Percentiles rank a stretch among this genome's conserved stretches.
Conservation (phyloP, 345 rosid genomes). For the Carallia brachiata region DNA sequence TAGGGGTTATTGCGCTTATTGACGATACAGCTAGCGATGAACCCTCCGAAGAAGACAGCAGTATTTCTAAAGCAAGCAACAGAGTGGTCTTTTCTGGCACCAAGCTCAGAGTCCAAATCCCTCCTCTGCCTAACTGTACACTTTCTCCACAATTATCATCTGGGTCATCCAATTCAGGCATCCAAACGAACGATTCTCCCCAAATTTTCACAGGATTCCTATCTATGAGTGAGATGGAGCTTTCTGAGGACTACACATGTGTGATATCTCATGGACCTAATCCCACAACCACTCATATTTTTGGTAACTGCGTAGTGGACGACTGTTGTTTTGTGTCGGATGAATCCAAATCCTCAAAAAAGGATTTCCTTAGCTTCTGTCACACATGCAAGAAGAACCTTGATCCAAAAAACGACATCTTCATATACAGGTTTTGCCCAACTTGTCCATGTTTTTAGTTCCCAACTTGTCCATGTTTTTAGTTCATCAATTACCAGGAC, state of each 20-base stretch:
- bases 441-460: neutral
- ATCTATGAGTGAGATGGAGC: constrained; percentile 59
- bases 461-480: neutral
- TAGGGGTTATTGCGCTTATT: constrained; percentile 54
- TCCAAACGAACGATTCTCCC: constrained; percentile 35
- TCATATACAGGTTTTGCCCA: constrained; percentile 65
- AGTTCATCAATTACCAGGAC: neutral
- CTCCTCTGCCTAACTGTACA: constrained; percentile 19
- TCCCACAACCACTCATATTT: constrained; percentile 77
- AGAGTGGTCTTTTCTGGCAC: constrained; percentile 55
- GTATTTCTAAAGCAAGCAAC: constrained; percentile 29
- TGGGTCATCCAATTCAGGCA: constrained; percentile 25
- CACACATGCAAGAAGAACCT: constrained; percentile 78
- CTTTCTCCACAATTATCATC: constrained; percentile 26
- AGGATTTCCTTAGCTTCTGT: constrained; percentile 55
- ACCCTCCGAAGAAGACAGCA: constrained; percentile 9
- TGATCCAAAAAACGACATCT: constrained; percentile 51
- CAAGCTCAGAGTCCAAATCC: constrained; percentile 54
- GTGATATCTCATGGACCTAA: constrained; percentile 73
- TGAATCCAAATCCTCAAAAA: constrained; percentile 9
- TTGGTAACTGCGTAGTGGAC: constrained; percentile 69
- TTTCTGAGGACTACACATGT: constrained; percentile 82
- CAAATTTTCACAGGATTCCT: constrained; percentile 20
- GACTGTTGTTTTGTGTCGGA: constrained; percentile 23
- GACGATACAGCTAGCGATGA: constrained; percentile 24